These are phyloP conservation scores for Orobanche coerulescens DNA, from an alignment of 257 asterid genomes.

Conservation along the genomic window DNA sequence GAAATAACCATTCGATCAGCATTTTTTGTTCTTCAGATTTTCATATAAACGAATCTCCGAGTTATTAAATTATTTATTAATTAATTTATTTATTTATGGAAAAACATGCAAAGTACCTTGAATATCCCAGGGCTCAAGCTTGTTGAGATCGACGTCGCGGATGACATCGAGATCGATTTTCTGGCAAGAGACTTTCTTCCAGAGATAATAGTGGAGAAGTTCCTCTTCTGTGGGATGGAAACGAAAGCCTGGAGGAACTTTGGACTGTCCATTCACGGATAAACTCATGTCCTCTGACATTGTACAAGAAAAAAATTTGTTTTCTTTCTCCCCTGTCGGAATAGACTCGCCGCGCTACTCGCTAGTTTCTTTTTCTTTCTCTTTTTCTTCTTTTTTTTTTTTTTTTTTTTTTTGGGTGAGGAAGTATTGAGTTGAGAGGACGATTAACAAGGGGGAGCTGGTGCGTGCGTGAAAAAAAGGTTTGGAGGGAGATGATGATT, in stretches of 20 bases:
- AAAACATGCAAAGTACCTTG: conserved; percentile 53
- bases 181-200: conserved; percentile 60
- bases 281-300: conserved; percentile 57
- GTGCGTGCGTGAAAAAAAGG: conserved; percentile 23
- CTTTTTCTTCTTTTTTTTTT: background rate
- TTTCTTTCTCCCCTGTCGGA: background rate
- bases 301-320: background rate
- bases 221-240: conserved; percentile 95
- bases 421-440: conserved; percentile 1
- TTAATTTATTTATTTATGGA: too few species aligned
- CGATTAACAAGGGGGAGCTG: conserved; percentile 10
- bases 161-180: conserved; percentile 84
- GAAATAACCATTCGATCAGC: too few species aligned
- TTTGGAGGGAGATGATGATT: conserved; percentile 37
- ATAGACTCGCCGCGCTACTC: background rate
- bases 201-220: conserved; percentile 75
- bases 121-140: conserved; percentile 95
- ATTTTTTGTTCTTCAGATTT: too few species aligned
- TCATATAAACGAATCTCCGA: too few species aligned
- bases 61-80: too few species aligned
- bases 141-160: conserved; percentile 85
- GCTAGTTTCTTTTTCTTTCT: too few species aligned
- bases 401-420: background rate
- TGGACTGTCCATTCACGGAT: conserved; percentile 73
- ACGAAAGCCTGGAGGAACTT: conserved; percentile 89